Conservation (phyloP, 805 yeast genomes). For the Barnettozyma vustinii region DNA sequence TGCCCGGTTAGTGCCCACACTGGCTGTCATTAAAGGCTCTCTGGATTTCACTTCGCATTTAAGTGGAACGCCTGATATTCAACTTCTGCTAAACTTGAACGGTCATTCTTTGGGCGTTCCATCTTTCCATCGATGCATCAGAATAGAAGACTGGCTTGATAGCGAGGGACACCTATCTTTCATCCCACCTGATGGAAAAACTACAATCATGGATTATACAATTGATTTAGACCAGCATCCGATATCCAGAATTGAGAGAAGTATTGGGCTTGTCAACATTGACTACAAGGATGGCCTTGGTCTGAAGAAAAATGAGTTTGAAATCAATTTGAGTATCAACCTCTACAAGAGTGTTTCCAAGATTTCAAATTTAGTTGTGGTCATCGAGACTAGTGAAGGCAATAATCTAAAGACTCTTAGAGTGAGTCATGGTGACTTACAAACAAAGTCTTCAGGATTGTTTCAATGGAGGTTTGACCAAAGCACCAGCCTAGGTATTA, state of each 20-base stretch:
- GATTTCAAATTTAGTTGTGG: slow-evolving; percentile 43
- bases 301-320: slow-evolving; percentile 34
- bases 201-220: slow-evolving; percentile 56
- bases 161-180: slow-evolving; percentile 51
- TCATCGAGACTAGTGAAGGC: slow-evolving; percentile 27
- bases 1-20: slow-evolving; percentile 32
- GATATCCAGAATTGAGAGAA: slow-evolving; percentile 11
- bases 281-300: slow-evolving; percentile 31
- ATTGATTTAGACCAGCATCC: slow-evolving; percentile 40
- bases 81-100: slow-evolving; percentile 44
- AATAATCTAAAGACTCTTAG: slow-evolving; percentile 50
- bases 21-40: slow-evolving; percentile 57
- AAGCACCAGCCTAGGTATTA: slow-evolving; percentile 54
- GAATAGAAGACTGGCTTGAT: slow-evolving; percentile 44
- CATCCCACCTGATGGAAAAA: slow-evolving; percentile 85
- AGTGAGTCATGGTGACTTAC: slow-evolving; percentile 74
- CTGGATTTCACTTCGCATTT: slow-evolving; percentile 60
- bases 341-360: slow-evolving; percentile 39
- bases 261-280: slow-evolving; percentile 26
- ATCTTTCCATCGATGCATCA: slow-evolving; percentile 66
- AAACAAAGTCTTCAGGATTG: slow-evolving; percentile 41
- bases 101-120: slow-evolving; percentile 51
- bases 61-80: slow-evolving; percentile 74
- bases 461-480: slow-evolving; percentile 70
- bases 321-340: slow-evolving; percentile 27